These are phyloP conservation scores for Asclepias syriaca DNA, from an alignment of 257 asterid genomes.

Conservation along the genomic window DNA sequence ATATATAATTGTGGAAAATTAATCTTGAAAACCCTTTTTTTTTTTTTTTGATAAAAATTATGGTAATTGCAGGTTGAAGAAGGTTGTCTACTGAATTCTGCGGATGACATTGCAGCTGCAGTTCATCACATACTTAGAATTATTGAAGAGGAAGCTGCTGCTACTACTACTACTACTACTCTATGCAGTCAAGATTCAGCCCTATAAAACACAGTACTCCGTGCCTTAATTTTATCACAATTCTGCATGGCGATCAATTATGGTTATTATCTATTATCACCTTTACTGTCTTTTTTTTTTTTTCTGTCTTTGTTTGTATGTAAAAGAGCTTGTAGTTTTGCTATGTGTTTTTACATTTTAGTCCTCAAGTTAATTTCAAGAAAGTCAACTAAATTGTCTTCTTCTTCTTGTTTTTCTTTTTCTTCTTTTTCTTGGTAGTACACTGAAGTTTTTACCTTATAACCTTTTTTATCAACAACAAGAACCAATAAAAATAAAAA, in stretches of 20 bases:
- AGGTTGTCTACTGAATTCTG: conserved; percentile 84
- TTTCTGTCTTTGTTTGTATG: conserved; percentile 14
- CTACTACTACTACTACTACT: conserved; percentile 13
- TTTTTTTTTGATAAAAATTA: no score
- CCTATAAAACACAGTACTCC: neutral
- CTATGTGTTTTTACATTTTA: neutral
- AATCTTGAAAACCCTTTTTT: conserved; percentile 5
- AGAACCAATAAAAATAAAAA: neutral
- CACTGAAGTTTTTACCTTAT: neutral
- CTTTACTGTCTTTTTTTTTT: neutral
- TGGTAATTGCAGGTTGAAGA: conserved; percentile 71
- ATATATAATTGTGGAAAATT: conserved; percentile 6
- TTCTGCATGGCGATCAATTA: neutral
- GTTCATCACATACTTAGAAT: conserved; percentile 90
- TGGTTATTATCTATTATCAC: no score
- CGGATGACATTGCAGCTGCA: conserved; percentile 86
- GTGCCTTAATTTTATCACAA: conserved; percentile 6
- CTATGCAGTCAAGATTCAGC: conserved; percentile 47
- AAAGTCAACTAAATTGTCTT: conserved; percentile 7
- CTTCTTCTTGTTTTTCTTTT: neutral
- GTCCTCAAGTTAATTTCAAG: neutral
- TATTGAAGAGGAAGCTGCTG: conserved; percentile 67
- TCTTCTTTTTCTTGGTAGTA: no score
- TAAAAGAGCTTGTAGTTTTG: conserved; percentile 17
- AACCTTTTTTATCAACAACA: neutral